Percentiles rank a stretch among this genome's conserved stretches.
These are phyloP conservation scores for Teratosphaeria viscida DNA, from an alignment of 2,329 filamentous ascomycete species.

Conservation along the genomic window DNA sequence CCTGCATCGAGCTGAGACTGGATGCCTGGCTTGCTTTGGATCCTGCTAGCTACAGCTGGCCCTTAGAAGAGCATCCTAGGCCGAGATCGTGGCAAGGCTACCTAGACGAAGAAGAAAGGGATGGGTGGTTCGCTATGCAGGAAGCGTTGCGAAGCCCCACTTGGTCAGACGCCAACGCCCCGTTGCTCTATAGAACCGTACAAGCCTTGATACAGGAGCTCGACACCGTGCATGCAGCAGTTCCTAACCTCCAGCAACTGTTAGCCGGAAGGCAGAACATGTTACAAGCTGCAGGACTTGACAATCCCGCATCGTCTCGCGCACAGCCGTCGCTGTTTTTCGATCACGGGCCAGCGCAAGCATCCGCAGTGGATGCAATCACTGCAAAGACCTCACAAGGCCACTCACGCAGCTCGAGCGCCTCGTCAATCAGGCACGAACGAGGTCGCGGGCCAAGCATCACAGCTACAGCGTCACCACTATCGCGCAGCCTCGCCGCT, in stretches of 20 bases:
- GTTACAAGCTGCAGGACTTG: slow-evolving; percentile 37
- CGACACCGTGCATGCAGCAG: slow-evolving; percentile 30
- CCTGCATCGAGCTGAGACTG: slow-evolving; percentile 73
- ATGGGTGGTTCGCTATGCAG: slow-evolving; percentile 13
- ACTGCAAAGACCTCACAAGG: slow-evolving; percentile 2
- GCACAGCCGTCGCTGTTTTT: slow-evolving; percentile 13
- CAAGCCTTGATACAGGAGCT: slow-evolving; percentile 33
- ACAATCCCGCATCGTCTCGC: slow-evolving; percentile 12
- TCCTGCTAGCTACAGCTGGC: slow-evolving; percentile 11
- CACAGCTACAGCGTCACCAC: slow-evolving; percentile 7
- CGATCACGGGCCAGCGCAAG: slow-evolving; percentile 5
- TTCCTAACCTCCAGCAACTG: slow-evolving; percentile 39
- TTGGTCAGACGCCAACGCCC: slow-evolving; percentile 27
- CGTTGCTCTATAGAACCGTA: slow-evolving; percentile 33
- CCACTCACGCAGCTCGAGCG: slow-evolving; percentile 14
- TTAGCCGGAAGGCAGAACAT: slow-evolving; percentile 40
- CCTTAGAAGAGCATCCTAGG: slow-evolving; percentile 28
- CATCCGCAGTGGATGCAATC: slow-evolving; percentile 6
- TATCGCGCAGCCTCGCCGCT: slow-evolving; percentile 6
- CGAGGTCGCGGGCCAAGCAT: slow-evolving; percentile 6
- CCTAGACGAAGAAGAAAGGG: slow-evolving; percentile 27
- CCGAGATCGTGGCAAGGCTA: slow-evolving; percentile 15
- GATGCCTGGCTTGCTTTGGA: slow-evolving; percentile 75
- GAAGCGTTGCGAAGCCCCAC: slow-evolving; percentile 26
- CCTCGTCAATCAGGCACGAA: slow-evolving; percentile 6